These are phyloP conservation scores for Didymella sp. DNA, from an alignment of 2,329 filamentous ascomycete genomes.

Conservation along the genomic window DNA sequence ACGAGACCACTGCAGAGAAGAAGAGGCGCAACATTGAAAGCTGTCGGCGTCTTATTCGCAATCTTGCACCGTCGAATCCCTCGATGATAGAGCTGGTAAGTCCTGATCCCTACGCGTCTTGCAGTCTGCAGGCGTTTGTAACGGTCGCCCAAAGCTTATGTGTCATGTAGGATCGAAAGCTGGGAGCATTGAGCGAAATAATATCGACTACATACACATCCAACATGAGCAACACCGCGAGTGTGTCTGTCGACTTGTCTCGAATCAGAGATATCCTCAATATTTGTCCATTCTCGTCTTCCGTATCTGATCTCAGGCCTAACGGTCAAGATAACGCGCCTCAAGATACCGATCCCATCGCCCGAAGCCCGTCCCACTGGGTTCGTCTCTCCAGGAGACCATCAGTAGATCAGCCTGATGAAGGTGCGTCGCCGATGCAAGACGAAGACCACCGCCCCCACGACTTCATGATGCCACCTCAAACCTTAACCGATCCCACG, in stretches of 20 bases:
- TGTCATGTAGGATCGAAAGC: background rate
- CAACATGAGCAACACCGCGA: background rate
- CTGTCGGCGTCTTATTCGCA: conserved; percentile 6
- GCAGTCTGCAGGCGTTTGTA: background rate
- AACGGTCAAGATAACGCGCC: background rate
- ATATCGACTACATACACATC: conserved; percentile 1
- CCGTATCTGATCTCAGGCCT: background rate
- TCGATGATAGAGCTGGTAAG: background rate
- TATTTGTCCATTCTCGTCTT: background rate
- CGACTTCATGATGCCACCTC: background rate
- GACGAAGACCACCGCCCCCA: background rate
- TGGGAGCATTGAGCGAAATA: background rate
- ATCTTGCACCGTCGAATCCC: background rate
- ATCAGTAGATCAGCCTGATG: background rate
- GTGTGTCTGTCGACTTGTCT: conserved; percentile 2
- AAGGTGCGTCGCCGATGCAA: background rate
- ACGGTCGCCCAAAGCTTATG: background rate
- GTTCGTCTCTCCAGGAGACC: background rate
- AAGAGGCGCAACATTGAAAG: conserved; percentile 9
- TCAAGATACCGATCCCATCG: background rate
- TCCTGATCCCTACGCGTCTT: too few species aligned
- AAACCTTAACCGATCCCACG: background rate
- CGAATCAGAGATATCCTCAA: conserved; percentile 5
- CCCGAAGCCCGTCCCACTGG: background rate
- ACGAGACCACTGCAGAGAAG: conserved; percentile 1